Percentiles rank a stretch among this genome's conserved stretches.
Conservation (phyloP, 148 eudicot genomes). For the Heliamphora exappendiculata region DNA sequence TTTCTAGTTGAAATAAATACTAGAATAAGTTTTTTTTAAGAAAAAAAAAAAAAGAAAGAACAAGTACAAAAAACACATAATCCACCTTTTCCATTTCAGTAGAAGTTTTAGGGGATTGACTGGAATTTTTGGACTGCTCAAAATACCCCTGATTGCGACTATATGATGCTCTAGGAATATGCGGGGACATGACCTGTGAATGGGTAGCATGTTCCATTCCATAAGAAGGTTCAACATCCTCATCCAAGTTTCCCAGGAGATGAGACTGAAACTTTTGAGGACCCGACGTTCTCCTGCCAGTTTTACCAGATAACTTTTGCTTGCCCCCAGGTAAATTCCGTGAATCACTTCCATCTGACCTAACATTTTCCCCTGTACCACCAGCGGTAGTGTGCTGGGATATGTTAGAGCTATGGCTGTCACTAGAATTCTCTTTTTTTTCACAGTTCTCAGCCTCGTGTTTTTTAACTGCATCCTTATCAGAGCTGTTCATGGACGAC, state of each 20-base stretch:
- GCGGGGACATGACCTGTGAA: slow-evolving; percentile 27
- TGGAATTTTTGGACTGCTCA: slow-evolving; percentile 25
- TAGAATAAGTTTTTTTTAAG: not conserved
- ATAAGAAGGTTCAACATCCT: slow-evolving; percentile 40
- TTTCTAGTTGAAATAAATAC: not conserved
- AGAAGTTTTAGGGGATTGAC: slow-evolving; percentile 28
- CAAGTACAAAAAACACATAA: slow-evolving; percentile 1
- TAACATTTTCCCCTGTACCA: slow-evolving; percentile 33
- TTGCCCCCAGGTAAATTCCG: slow-evolving; percentile 34
- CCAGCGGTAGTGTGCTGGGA: slow-evolving; percentile 38
- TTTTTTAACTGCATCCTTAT: slow-evolving; percentile 34
- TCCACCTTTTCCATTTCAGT: slow-evolving; percentile 40
- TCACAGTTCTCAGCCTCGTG: slow-evolving; percentile 37
- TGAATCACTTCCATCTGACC: slow-evolving; percentile 51
- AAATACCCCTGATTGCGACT: slow-evolving; percentile 25
- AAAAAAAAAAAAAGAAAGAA: not conserved
- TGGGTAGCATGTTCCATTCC: slow-evolving; percentile 27
- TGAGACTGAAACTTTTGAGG: slow-evolving; percentile 73
- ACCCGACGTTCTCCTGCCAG: slow-evolving; percentile 25
- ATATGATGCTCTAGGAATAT: slow-evolving; percentile 18
- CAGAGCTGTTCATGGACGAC: slow-evolving; percentile 33
- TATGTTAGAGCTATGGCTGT: slow-evolving; percentile 39
- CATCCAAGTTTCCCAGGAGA: slow-evolving; percentile 79
- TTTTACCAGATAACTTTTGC: slow-evolving; percentile 38
- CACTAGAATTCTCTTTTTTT: slow-evolving; percentile 43